Base-by-base conservation (phyloP, 306 rosid species). In the Astragalus membranaceus region DNA sequence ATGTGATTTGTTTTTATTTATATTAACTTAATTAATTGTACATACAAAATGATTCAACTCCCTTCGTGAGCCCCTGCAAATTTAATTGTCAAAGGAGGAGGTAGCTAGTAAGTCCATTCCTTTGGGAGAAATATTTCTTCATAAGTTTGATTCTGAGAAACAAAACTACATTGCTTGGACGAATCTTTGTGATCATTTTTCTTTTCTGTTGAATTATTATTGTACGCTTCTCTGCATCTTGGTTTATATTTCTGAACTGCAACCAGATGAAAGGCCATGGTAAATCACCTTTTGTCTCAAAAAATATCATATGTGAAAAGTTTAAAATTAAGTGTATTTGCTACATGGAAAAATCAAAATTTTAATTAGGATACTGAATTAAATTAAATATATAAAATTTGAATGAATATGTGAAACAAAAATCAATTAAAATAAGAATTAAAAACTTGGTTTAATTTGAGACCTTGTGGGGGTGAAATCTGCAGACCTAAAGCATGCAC, bases 21-120 rank as follows among this genome's bases (percentile, higher is more conserved):
- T 50, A 35, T 50, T n/a, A n/a, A n/a, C n/a, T n/a, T n/a, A n/a
- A n/a, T n/a, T n/a, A n/a, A n/a, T n/a, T 35, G 14, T 2, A 49
- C 30, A 3, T 17, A 36, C 26, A 5, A 2, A 39, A 15, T 29
- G 26, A n/a, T n/a, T 16, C 36, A 53, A 17, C 76, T 54, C 17
- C 58, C 6, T 9, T 9, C 8, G 26, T 61, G 5, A 17, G 67
- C 36, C 32, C 11, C 54, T 53, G 10, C 63, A 59, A 68, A 56
- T 67, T 49, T 53, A 9, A 13, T 41, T 37, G 23, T 9, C 14
- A 47, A 58, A 17, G 51, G 39, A 73, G 5, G 41, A 51, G 33
- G 35, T 74, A 17, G 51, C 71, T 84, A 90, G 70, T 87, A 90
- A 44, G 91, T 87, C 96, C 94, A 90, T 75, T 90, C 96, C 63